Evolutionary conservation across 2,329 filamentous ascomycete genomes (phyloP).

Genomic region (Colletotrichum sp.): DNA sequence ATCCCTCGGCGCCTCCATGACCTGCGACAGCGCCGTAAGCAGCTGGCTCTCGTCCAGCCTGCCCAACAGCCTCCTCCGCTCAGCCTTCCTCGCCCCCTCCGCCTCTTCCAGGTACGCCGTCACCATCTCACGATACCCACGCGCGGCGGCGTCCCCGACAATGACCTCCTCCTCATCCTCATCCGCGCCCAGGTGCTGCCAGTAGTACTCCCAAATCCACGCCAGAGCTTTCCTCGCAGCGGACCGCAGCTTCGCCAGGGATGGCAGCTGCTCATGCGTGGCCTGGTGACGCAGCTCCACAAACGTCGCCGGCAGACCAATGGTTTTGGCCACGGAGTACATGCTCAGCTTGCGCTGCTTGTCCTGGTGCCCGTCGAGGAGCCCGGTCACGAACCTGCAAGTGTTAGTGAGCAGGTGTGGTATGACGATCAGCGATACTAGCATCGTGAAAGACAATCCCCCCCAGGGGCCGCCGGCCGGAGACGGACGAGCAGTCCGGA

Average conservation of each 20-base stretch:
- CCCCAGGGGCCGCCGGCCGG: not conserved
- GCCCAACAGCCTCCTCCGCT: slow-evolving; percentile 34
- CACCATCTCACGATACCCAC: slow-evolving; percentile 39
- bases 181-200: slow-evolving; percentile 58
- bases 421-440: not conserved
- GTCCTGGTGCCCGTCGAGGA: slow-evolving; percentile 76
- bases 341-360: slow-evolving; percentile 73
- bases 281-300: slow-evolving; percentile 90
- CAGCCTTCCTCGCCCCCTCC: slow-evolving; percentile 29
- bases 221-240: slow-evolving; percentile 73
- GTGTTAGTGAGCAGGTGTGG: not conserved
- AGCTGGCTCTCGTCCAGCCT: slow-evolving; percentile 42
- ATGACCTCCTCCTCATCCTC: not conserved
- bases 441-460: not conserved
- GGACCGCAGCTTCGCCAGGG: slow-evolving; percentile 72
- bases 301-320: slow-evolving; percentile 77
- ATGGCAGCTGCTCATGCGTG: slow-evolving; percentile 87
- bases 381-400: slow-evolving; percentile 77
- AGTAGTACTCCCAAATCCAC: slow-evolving; percentile 94
- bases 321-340: slow-evolving; percentile 72
- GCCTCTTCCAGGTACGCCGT: slow-evolving; percentile 42
- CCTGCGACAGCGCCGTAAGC: slow-evolving; percentile 40
- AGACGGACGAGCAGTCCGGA: not conserved
- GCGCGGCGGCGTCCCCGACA: not conserved
- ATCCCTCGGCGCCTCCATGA: slow-evolving; percentile 46